Percentiles rank a stretch among this genome's conserved stretches.
Conservation (phyloP, 257 asterid genomes). For the Nicotiana benthamiana region DNA sequence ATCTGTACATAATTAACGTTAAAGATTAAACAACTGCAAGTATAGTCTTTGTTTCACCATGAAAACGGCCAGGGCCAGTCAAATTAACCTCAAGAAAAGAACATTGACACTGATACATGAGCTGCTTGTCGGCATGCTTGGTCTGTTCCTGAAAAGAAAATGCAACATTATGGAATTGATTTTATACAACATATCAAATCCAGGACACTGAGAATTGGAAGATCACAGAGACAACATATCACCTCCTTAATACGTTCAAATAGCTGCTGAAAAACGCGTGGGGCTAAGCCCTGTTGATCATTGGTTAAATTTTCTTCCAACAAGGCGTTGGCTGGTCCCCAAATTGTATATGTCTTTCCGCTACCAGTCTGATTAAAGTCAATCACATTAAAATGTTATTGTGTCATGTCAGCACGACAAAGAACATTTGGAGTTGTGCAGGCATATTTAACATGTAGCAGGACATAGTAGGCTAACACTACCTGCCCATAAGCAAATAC, state of each 20-base stretch:
- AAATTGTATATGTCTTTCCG: slow-evolving; percentile 92
- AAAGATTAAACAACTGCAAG: slow-evolving; percentile 2
- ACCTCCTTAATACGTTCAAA: slow-evolving; percentile 80
- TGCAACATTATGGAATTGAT: not conserved
- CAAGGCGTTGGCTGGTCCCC: slow-evolving; percentile 94
- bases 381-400: not conserved
- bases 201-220: not conserved
- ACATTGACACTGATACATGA: slow-evolving; percentile 83
- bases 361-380: slow-evolving; percentile 77
- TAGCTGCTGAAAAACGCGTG: slow-evolving; percentile 83
- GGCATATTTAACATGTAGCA: not conserved
- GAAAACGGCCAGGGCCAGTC: slow-evolving; percentile 4
- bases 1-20: slow-evolving; percentile 44
- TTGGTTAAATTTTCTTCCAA: slow-evolving; percentile 41
- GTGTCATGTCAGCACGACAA: not conserved
- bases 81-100: slow-evolving; percentile 89
- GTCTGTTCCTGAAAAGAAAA: slow-evolving; percentile 67
- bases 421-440: not conserved
- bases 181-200: not conserved
- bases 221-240: not conserved
- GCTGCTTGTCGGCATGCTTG: slow-evolving; percentile 77
- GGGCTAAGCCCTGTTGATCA: slow-evolving; percentile 89
- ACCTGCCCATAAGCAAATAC: slow-evolving; percentile 99
- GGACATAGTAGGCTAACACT: not conserved
- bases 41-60: not conserved